These are phyloP conservation scores for Thermochaetoides dissita DNA, from an alignment of 2,329 filamentous ascomycete genomes.

Conservation along the genomic window DNA sequence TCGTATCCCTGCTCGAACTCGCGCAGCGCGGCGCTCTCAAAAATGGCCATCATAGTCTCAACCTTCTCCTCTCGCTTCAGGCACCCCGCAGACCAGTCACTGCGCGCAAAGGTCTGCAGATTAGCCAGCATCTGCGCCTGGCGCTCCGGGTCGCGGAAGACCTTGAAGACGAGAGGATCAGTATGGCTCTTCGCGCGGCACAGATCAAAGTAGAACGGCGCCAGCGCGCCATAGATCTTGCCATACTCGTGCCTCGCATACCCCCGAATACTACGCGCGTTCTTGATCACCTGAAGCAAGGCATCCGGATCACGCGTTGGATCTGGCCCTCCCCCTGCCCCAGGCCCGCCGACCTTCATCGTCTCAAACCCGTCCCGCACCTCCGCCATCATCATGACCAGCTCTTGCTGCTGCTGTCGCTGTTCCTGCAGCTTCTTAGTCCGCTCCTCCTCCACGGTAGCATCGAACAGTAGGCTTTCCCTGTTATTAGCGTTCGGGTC, in stretches of 20 bases:
- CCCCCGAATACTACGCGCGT: constrained; percentile 65
- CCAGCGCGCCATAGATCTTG: constrained; percentile 75
- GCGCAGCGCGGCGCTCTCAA: constrained; percentile 76
- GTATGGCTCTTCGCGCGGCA: constrained; percentile 56
- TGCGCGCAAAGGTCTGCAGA: constrained; percentile 61
- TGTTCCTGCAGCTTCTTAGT: constrained; percentile 22
- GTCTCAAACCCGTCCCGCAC: constrained; percentile 64
- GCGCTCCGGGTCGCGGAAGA: constrained; percentile 74
- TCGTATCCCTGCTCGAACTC: constrained; percentile 93
- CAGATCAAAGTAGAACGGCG: constrained; percentile 79
- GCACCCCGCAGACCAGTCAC: constrained; percentile 69
- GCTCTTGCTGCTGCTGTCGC: constrained; percentile 7
- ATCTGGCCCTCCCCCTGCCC: constrained; percentile 17
- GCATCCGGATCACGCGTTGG: constrained; percentile 45
- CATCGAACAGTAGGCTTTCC: constrained; percentile 51
- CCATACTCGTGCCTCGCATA: constrained; percentile 81
- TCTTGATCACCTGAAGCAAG: constrained; percentile 55
- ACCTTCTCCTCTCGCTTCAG: constrained; percentile 57
- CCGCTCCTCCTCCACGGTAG: constrained; percentile 50
- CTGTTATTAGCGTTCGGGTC: neutral
- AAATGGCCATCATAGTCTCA: constrained; percentile 60
- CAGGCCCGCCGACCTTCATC: constrained; percentile 38
- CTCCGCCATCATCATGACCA: constrained; percentile 8
- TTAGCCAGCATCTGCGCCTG: constrained; percentile 84
- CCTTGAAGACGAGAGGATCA: constrained; percentile 72